Percentiles rank a stretch among this genome's conserved stretches.
phyloP scores from a whole-genome alignment of 169 alveolate species.

The Theileria annulata region DNA sequence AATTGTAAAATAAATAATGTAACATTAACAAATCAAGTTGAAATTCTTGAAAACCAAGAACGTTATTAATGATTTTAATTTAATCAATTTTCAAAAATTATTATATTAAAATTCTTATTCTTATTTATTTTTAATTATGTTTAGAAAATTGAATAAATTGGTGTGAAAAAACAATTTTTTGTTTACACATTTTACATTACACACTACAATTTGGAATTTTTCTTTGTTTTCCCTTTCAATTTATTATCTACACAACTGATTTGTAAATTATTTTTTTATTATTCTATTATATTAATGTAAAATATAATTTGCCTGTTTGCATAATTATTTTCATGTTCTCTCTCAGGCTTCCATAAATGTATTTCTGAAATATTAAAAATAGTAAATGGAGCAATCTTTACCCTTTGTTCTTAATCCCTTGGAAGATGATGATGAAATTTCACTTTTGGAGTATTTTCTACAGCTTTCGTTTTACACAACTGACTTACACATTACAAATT shows the following conservation, averaged over 20 bases:
- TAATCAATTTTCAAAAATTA: neutral
- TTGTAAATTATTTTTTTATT: neutral
- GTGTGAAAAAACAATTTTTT: neutral
- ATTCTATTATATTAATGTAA: neutral
- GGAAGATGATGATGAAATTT: constrained; percentile 68
- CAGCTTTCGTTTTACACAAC: constrained; percentile 81
- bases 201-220: neutral
- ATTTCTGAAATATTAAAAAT: neutral
- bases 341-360: neutral
- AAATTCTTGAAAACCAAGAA: neutral
- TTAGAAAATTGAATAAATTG: no score
- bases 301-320: neutral
- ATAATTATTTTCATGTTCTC: neutral
- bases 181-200: neutral
- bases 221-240: neutral
- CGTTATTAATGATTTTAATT: neutral
- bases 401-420: constrained; percentile 61
- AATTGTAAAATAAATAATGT: neutral
- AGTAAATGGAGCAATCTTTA: constrained; percentile 30
- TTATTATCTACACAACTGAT: neutral
- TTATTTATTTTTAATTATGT: neutral
- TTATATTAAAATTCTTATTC: neutral
- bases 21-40: no score
- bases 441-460: constrained; percentile 78
- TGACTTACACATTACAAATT: constrained; percentile 79